A percentile compares a stretch with the other conserved stretches of the same genome.
Conservation (phyloP, 2,329 filamentous ascomycete genomes). For the Cadophora sp. region DNA sequence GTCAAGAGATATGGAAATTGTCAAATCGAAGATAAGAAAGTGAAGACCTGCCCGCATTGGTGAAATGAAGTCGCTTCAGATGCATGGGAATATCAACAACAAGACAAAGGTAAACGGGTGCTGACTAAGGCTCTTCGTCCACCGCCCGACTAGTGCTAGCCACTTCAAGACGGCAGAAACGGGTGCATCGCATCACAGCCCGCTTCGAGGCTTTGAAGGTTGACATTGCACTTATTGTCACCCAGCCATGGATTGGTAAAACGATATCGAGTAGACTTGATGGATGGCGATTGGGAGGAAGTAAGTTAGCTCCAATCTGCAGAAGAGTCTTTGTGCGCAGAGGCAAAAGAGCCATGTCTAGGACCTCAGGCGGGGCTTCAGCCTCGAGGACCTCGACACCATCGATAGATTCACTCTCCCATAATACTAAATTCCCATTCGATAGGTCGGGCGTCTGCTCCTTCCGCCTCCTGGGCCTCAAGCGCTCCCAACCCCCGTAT, state of each 20-base stretch:
- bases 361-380: conserved; percentile 26
- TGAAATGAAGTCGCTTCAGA: too few relatives aligned
- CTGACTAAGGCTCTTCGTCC: background rate
- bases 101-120: too few relatives aligned
- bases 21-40: background rate
- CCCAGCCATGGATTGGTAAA: conserved; percentile 37
- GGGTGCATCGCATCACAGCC: conserved; percentile 4
- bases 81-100: background rate
- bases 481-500: conserved; percentile 72
- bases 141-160: background rate
- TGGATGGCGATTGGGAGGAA: conserved; percentile 75
- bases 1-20: background rate
- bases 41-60: too few relatives aligned
- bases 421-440: conserved; percentile 32
- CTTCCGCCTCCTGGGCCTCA: conserved; percentile 79
- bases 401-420: conserved; percentile 16
- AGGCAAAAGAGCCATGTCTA: background rate
- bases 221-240: conserved; percentile 15
- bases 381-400: conserved; percentile 25
- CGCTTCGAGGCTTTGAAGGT: conserved; percentile 5
- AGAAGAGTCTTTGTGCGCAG: background rate
- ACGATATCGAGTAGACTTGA: conserved; percentile 41
- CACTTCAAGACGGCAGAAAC: conserved; percentile 14
- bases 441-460: conserved; percentile 79
- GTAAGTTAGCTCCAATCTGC: conserved; percentile 48